Conservation (phyloP, 306 rosid species). For the Hylodesmum podocarpum region DNA sequence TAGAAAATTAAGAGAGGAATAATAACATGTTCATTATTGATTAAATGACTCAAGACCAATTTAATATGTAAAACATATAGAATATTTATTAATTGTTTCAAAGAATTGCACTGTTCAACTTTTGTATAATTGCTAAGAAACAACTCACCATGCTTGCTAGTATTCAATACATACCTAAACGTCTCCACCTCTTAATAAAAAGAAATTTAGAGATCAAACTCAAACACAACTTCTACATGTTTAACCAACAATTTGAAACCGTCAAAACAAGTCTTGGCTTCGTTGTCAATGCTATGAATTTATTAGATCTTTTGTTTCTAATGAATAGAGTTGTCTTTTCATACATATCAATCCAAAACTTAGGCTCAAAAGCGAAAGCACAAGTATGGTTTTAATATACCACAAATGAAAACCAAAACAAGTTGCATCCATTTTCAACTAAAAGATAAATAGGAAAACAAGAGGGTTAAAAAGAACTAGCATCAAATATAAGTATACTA, state of each 20-base stretch:
- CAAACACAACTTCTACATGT: background rate
- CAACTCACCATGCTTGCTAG: background rate
- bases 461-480: background rate
- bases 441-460: background rate
- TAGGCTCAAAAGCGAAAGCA: background rate
- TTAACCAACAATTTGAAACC: background rate
- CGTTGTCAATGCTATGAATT: background rate
- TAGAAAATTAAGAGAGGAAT: background rate
- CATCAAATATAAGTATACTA: slow-evolving; percentile 7
- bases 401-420: background rate
- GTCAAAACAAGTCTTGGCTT: background rate
- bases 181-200: background rate
- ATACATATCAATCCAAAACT: background rate
- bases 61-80: background rate
- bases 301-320: background rate
- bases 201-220: background rate
- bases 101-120: background rate
- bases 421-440: background rate
- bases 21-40: background rate
- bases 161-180: background rate
- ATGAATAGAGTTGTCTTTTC: slow-evolving; percentile 5
- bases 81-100: background rate
- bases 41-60: background rate
- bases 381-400: background rate
- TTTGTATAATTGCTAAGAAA: background rate